Percentiles rank a stretch among this genome's conserved stretches.
phyloP scores from a whole-genome alignment of 306 rosid genomes.

The Arachis hypogaea region DNA sequence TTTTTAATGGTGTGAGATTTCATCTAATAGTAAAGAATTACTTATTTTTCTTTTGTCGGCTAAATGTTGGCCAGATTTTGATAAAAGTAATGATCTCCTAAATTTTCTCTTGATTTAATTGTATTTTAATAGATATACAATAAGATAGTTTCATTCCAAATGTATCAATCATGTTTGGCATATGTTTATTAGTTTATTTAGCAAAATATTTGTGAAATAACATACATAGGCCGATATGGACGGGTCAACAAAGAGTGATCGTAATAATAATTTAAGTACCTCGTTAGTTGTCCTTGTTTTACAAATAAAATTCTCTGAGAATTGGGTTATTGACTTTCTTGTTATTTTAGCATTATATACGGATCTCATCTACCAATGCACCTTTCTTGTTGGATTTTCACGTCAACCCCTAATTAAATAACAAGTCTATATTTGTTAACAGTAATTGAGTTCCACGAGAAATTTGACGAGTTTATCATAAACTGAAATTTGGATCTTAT shows the following conservation, averaged over 20 bases:
- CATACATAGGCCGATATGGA: slow-evolving; percentile 16
- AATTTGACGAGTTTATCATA: not conserved
- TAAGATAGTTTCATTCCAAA: no score
- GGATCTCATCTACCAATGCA: slow-evolving; percentile 39
- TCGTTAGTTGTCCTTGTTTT: slow-evolving; percentile 14
- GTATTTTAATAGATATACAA: no score
- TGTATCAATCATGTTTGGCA: slow-evolving; percentile 10
- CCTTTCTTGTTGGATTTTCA: not conserved
- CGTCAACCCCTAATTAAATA: slow-evolving; percentile 1
- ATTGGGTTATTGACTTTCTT: not conserved
- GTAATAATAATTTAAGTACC: not conserved
- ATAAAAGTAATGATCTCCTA: no score
- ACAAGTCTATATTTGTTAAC: slow-evolving; percentile 18
- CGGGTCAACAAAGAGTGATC: slow-evolving; percentile 28
- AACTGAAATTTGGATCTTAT: no score
- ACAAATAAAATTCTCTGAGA: slow-evolving; percentile 14
- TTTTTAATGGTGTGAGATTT: no score
- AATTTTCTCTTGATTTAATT: no score
- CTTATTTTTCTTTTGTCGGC: no score
- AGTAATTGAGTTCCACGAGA: slow-evolving; percentile 10
- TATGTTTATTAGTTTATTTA: slow-evolving; percentile 27
- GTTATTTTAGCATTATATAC: slow-evolving; percentile 18
- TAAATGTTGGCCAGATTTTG: no score
- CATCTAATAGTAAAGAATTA: no score
- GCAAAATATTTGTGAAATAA: slow-evolving; percentile 32